Percentiles rank a stretch among this genome's conserved stretches.
These are phyloP conservation scores for Parathielavia hyrcaniae DNA, from an alignment of 495 filamentous ascomycete genomes.

Conservation along the genomic window DNA sequence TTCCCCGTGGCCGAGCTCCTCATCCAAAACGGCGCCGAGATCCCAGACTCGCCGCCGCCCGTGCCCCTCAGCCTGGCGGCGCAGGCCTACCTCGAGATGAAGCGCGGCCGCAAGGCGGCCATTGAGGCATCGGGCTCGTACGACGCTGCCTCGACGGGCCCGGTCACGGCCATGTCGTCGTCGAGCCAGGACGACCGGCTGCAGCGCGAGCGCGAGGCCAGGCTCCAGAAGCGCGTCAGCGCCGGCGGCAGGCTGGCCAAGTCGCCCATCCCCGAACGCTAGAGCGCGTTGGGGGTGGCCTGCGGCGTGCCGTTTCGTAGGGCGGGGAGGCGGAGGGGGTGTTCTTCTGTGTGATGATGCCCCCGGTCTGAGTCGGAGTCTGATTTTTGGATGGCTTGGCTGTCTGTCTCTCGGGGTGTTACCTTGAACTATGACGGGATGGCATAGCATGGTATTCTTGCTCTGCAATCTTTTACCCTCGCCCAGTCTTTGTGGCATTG, in stretches of 20 bases:
- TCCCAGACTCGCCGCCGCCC: slow-evolving; percentile 53
- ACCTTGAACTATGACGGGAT: background rate
- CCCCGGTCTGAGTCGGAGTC: too few relatives aligned
- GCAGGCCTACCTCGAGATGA: slow-evolving; percentile 76
- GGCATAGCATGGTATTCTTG: too few relatives aligned
- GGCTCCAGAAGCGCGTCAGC: slow-evolving; percentile 57
- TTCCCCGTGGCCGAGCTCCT: slow-evolving; percentile 91
- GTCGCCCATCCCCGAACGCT: slow-evolving; percentile 50
- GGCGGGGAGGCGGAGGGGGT: background rate
- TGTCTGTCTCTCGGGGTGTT: background rate
- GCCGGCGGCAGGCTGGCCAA: slow-evolving; percentile 55
- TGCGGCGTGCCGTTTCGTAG: slow-evolving; percentile 25
- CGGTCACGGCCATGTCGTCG: background rate
- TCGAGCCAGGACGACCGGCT: slow-evolving; percentile 36
- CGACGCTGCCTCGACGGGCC: slow-evolving; percentile 10
- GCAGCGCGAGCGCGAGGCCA: slow-evolving; percentile 47
- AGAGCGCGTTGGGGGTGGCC: slow-evolving; percentile 32
- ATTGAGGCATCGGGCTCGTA: slow-evolving; percentile 35
- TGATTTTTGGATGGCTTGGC: too few relatives aligned
- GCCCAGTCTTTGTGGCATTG: too few relatives aligned
- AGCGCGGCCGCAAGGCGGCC: slow-evolving; percentile 50
- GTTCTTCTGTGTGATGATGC: slow-evolving; percentile 4
- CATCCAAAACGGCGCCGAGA: slow-evolving; percentile 88
- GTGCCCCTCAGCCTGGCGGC: slow-evolving; percentile 60
- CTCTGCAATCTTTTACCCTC: too few relatives aligned